These are phyloP conservation scores for Rostrohypoxylon terebratum DNA, from an alignment of 495 filamentous ascomycete genomes.

Conservation along the genomic window DNA sequence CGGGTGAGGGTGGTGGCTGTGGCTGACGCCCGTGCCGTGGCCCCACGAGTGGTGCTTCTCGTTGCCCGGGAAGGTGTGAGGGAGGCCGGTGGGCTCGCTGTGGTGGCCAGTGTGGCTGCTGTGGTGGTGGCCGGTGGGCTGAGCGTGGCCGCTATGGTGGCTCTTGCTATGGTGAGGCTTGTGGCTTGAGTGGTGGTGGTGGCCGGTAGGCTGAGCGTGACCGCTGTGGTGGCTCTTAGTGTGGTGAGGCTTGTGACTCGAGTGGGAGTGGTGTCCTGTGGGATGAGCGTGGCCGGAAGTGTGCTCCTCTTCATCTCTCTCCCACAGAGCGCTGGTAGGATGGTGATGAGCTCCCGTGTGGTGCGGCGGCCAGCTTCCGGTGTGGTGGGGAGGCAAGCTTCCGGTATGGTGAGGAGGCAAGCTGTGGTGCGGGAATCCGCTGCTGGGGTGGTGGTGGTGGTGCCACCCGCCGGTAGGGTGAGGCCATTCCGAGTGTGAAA, in stretches of 20 bases:
- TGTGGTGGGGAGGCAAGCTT: not conserved
- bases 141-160: conserved; percentile 7
- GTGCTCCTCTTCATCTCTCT: conserved; percentile 4
- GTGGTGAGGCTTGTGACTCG: not conserved
- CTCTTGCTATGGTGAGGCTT: not conserved
- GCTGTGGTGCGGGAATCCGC: conserved; percentile 13
- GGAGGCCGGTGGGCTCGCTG: not conserved
- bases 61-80: not conserved
- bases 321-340: conserved; percentile 7
- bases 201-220: conserved; percentile 5
- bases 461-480: conserved; percentile 26
- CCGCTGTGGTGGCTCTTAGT: conserved; percentile 8
- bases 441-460: conserved; percentile 5
- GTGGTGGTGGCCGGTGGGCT: conserved; percentile 9
- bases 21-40: conserved; percentile 9
- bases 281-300: not conserved
- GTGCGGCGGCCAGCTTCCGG: not conserved
- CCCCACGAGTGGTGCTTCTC: conserved; percentile 10
- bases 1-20: conserved; percentile 6
- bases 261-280: conserved; percentile 10
- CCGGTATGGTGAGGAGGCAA: not conserved
- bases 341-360: conserved; percentile 15
- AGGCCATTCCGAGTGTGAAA: conserved; percentile 12
- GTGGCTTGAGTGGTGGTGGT: not conserved
- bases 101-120: not conserved